Base-by-base conservation (phyloP, 2,329 filamentous ascomycete species). In the Xylariaceae sp. region DNA sequence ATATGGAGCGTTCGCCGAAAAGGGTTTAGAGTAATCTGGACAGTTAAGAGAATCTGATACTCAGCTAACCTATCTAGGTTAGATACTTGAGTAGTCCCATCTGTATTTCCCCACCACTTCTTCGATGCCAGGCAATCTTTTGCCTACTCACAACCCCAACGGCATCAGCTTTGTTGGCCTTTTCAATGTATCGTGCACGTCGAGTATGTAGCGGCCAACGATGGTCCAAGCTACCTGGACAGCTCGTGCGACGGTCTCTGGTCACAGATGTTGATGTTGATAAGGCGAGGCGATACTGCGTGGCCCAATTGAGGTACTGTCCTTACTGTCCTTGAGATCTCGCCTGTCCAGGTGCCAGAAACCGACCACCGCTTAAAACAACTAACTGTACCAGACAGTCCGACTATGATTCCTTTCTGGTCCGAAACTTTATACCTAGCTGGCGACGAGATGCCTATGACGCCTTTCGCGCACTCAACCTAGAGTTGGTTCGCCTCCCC, bases 381-480 rank as follows among this genome's bases (percentile, higher is more conserved):
- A 11, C 64, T 69, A 54, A 67, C 55, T 43, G 32, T 51, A 63
- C 41, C 63, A 95, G 91, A 70, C 87, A 86, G 70, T 90, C 90
- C 72, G 94, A 99, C 72, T 87, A 91, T 53, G 89, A 95, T 60
- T 91, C 94, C 12, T 89, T 90, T 69, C 81, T 94, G 37, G 83
- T 96, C 56, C 86, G 89, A 60, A 86, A 89, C 58, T 96, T 96
- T 73, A 81, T 96, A 58, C 91, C 90, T 1, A 76, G 76, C 2
- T 79, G 85, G 32, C 80, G 87, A 9, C 85, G 85, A 65, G 86
- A 95, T 71, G 87, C 89, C 62, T 96, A 97, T 73, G 82, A 95
- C 63, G 90, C 91, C 56, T 84, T 99, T 55, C 88, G 92, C 60
- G 88, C 91, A 49, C 85, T 99, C 71, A 99, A 99, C 69, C 81